phyloP scores from a whole-genome alignment of 2,329 filamentous ascomycete species.

The Aspergillus pseudoterreus region DNA sequence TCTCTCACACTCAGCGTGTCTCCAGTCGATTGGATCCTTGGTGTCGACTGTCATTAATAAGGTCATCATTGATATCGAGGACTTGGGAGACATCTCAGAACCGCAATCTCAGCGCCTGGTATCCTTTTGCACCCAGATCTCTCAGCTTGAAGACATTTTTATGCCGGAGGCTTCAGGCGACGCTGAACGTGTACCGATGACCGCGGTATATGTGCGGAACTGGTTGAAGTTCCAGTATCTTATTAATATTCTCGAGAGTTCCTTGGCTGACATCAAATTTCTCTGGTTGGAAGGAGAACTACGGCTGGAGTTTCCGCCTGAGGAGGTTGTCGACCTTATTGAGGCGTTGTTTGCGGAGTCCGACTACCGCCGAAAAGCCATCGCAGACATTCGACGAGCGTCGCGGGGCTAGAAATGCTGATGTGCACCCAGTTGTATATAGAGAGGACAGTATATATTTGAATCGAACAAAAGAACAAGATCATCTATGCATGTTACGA shows the following conservation, averaged over 20 bases:
- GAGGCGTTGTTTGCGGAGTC: slow-evolving; percentile 63
- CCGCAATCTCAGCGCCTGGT: slow-evolving; percentile 59
- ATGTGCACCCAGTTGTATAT: background rate
- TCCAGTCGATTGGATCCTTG: slow-evolving; percentile 60
- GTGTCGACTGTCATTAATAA: slow-evolving; percentile 56
- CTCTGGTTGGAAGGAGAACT: slow-evolving; percentile 64
- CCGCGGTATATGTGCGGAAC: slow-evolving; percentile 58
- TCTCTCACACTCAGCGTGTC: slow-evolving; percentile 56
- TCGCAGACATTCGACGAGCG: slow-evolving; percentile 52
- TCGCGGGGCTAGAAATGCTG: slow-evolving; percentile 15
- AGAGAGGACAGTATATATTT: background rate
- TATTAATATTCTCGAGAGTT: slow-evolving; percentile 60
- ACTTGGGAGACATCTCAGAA: slow-evolving; percentile 62
- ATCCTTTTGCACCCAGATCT: slow-evolving; percentile 53
- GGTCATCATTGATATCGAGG: slow-evolving; percentile 60
- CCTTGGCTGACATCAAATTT: slow-evolving; percentile 62
- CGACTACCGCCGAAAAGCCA: slow-evolving; percentile 55
- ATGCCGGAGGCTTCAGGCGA: slow-evolving; percentile 39
- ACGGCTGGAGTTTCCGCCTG: slow-evolving; percentile 57
- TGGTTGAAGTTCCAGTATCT: slow-evolving; percentile 66
- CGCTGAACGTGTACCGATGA: slow-evolving; percentile 46
- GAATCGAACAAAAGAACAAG: background rate
- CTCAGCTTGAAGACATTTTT: slow-evolving; percentile 56
- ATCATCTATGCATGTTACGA: background rate
- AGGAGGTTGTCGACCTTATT: slow-evolving; percentile 62